Conservation (phyloP, 129 eudicot genomes). For the Artemisia argyi region DNA sequence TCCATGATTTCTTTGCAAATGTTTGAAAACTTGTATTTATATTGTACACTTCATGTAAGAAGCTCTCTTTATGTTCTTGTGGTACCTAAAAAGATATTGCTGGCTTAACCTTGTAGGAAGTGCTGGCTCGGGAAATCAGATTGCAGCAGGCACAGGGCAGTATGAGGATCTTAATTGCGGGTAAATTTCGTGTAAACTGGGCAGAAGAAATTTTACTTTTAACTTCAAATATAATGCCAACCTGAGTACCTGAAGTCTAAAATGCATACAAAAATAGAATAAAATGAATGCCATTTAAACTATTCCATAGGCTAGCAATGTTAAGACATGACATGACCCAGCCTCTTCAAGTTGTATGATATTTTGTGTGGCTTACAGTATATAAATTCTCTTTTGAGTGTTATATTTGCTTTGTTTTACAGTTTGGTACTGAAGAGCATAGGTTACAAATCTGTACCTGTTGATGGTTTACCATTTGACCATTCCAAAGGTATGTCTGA, state of each 20-base stretch:
- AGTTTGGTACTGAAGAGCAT: constrained; percentile 93
- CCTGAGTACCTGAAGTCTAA: constrained; percentile 10
- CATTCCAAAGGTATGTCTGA: constrained; percentile 52
- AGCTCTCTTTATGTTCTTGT: not conserved
- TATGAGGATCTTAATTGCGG: constrained; percentile 80
- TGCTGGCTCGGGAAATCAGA: constrained; percentile 56
- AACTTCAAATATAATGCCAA: not conserved
- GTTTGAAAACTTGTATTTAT: not conserved
- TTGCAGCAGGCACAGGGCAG: constrained; percentile 73
- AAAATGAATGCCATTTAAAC: not conserved
- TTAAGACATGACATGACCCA: too few relatives aligned
- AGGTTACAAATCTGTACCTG: constrained; percentile 80
- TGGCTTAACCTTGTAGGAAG: constrained; percentile 35
- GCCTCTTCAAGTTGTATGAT: constrained; percentile 1
- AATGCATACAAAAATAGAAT: not conserved
- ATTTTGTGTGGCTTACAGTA: constrained; percentile 8
- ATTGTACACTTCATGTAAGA: not conserved
- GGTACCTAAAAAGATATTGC: not conserved
- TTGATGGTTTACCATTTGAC: constrained; percentile 90
- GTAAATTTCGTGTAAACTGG: constrained; percentile 36
- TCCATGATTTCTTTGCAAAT: not conserved
- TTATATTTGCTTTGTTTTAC: constrained; percentile 21
- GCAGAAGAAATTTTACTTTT: not conserved
- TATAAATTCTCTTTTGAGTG: not conserved
- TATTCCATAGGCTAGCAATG: not conserved